Base-by-base conservation (phyloP, 2,329 filamentous ascomycete genomes). In the Leptographium flavum region DNA sequence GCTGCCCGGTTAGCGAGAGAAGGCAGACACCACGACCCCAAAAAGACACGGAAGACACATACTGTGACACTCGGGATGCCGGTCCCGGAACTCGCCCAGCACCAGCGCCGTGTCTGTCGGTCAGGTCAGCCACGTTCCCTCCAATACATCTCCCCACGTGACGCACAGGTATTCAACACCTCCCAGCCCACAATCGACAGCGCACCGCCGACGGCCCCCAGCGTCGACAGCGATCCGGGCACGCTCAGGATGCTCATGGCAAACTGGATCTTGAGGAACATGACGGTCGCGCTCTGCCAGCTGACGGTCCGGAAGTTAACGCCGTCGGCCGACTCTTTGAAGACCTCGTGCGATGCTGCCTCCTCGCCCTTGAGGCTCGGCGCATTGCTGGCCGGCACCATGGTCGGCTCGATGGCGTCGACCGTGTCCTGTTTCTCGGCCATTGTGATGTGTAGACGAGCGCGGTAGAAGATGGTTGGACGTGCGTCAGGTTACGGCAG, bases 201-300 rank as follows among this genome's bases (percentile, higher is more conserved):
- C 25, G 79, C 81, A 51, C 86, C 79, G 2, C 85, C 84, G 53
- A 90, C 84, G 52, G 82, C 82, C 62, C 85, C 86, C 69, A 86
- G 84, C 46, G 76, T 79, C 59, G 86, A 83, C 71, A 54, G 85
- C 80, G 54, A 81, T 74, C 67, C 86, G 1, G 47, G 47, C 30
- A 48, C 42, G 43, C 39, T 83, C 45, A 83, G 68, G 57, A 84
- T 81, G 52, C 81, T 81, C 35, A 72, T 68, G 31, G 68, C 64
- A 3, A 71, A 48, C 54, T 45, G 53, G 61, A 62, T 53, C 54
- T 69, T 68, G 28, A 68, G 55, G 48, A 71, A 70, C 44, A 71
- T 66, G 35, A 70, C 61, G 0, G 64, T 63, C 2, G 68, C 67
- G 33, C 66, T 62, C 23, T 67, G 55, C 67, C 69, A 70, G 30